Evolutionary conservation across 1,284 basidiomycete species (phyloP), one percentile per base, ranked within the genome.

Genomic region (Binderoboletus segoi): DNA sequence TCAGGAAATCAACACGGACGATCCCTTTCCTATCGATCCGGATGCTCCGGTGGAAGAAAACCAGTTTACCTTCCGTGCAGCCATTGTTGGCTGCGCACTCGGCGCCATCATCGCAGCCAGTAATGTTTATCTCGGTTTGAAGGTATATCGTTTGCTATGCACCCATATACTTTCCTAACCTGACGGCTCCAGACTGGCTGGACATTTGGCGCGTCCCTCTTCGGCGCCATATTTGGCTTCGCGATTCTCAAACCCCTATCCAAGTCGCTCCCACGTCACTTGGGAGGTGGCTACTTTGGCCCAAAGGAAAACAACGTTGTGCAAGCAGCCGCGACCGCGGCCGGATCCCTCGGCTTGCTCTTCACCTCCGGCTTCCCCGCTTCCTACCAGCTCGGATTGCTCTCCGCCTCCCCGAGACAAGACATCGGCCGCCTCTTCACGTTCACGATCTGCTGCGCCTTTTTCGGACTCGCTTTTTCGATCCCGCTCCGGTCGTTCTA

Each of bases 61-160:
- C 56, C 82, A 84, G 63, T 77, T 86, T 51, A 85, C 84, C 5
- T 52, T 85, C 58, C 79, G 78, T 70, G 82, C 86, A 15, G 60
- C 86, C 37, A 49, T 85, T 24, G 82, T 87, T 35, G 86, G 86
- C 52, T 82, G 80, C 60, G 80, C 20, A 4, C 53, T 54, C 18
- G 52, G 53, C 4, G 53, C 81, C 38, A 66, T 88, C 59, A 82
- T 85, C 32, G 82, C 82, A 41, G 84, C 84, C 12, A 85, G 82
- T 53, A 86, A 87, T 67, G 81, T 88, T 56, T 88, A 88, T 65
- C 81, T 89, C 37, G 86, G 86, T 54, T 72, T 89, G 59, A 88
- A 88, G 53, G 61, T 40, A 32, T n/a, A n/a, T n/a, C n/a, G n/a
- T n/a, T n/a, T n/a, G n/a, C n/a, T 30, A 43, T 41, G 4, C 15